Evolutionary conservation across 495 filamentous ascomycete species (phyloP), one percentile per base, ranked within the genome.

Genomic region (Sporormia fimetaria): DNA sequence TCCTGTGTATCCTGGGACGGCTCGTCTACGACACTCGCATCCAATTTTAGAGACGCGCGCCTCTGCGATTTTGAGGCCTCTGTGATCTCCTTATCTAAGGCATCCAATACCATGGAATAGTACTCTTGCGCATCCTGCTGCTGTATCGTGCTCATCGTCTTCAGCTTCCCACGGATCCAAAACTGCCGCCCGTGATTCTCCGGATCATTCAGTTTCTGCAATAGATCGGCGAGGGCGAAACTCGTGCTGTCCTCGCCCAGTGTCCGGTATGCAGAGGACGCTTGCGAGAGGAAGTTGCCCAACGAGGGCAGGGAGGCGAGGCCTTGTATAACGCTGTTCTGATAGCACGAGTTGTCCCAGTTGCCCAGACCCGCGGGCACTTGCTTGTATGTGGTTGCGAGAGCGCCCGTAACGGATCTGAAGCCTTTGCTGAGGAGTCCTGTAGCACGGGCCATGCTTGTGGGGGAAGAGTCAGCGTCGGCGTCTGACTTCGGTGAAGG

Each of bases 81-180:
- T 12, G 63, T 58, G 18, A 82, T 65, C 48, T 92, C 87, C 50
- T 79, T 78, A 51, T 96, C 86, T 29, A 99, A 63, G 47, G 87
- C 76, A 35, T 88, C 83, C 39, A 94, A 66, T 17, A 99, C 64
- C 51, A 87, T 93, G 12, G 86, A 85, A 40, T 83, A 94, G 56
- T 94, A 99, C 59, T 99, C 92, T 59, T 99, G 92, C 4, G 92
- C 92, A 65, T 99, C 92, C 56, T 99, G 92, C 54, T 99, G 92
- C 58, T 94, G 80, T 78, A 81, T 90, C 32, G 80, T 88, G 55
- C 78, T 87, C 77, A 95, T 85, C 9, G 73, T 81, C 56, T 90
- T 90, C 10, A 95, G 56, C 40, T 77, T 74, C 2, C 71, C 59
- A 0, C 81, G 81, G 12, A 83, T 82, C 83, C 83, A 90, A 7